These are phyloP conservation scores for Ogataea hybrid DNA, from an alignment of 1,139 yeast genomes.

Conservation along the genomic window DNA sequence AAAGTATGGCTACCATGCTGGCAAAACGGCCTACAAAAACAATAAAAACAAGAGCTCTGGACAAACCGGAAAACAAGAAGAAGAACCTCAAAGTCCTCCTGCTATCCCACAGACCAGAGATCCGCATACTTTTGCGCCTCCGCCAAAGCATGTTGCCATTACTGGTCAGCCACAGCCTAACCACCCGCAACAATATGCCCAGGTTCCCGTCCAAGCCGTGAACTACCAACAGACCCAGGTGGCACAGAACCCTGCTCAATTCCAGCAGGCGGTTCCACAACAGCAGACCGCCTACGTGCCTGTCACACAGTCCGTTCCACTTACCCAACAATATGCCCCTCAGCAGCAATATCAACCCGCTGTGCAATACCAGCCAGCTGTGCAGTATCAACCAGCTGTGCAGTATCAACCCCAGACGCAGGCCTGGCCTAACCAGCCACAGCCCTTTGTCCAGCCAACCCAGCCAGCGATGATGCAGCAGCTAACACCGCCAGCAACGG, in stretches of 20 bases:
- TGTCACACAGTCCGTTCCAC: no score
- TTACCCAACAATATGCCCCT: no score
- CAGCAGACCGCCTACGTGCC: not conserved
- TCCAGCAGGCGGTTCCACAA: conserved; percentile 1
- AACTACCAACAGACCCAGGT: conserved; percentile 1
- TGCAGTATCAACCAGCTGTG: not conserved
- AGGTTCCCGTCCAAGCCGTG: conserved; percentile 7
- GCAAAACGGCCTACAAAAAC: conserved; percentile 47
- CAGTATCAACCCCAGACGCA: not conserved
- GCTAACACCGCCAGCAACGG: not conserved
- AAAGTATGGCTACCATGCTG: conserved; percentile 40
- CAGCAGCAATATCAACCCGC: no score
- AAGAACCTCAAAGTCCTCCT: conserved; percentile 18
- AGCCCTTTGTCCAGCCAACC: not conserved
- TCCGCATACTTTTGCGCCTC: conserved; percentile 38
- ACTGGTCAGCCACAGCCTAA: conserved; percentile 16
- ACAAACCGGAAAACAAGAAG: conserved; percentile 23
- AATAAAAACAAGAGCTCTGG: conserved; percentile 31
- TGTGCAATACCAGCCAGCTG: not conserved
- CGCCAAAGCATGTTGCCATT: conserved; percentile 37
- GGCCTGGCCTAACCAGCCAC: not conserved
- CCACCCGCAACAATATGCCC: not conserved
- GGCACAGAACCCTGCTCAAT: not conserved
- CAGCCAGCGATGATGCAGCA: not conserved
- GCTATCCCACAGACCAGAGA: conserved; percentile 26